These are phyloP conservation scores for Gliomastix tumulicola DNA, from an alignment of 2,329 filamentous ascomycete genomes.

Conservation along the genomic window DNA sequence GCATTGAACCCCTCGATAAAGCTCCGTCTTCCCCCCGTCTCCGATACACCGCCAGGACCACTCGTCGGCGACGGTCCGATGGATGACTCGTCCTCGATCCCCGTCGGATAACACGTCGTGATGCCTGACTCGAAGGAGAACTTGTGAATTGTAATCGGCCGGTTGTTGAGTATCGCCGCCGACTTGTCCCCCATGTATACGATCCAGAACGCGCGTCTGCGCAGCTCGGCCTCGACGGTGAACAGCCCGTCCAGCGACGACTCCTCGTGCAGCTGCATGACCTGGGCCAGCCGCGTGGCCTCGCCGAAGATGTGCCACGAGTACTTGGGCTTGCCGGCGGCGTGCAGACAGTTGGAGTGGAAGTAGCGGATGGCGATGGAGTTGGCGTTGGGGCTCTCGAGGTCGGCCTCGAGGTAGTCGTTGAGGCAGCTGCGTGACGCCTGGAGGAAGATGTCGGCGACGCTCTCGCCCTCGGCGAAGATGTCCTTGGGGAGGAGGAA, in stretches of 20 bases:
- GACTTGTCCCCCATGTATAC: conserved; percentile 32
- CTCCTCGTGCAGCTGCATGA: conserved; percentile 34
- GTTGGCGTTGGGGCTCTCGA: conserved; percentile 31
- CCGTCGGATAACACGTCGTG: conserved; percentile 23
- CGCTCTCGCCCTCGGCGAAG: conserved; percentile 26
- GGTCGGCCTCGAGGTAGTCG: conserved; percentile 30
- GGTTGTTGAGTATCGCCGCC: conserved; percentile 28
- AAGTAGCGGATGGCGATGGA: conserved; percentile 36
- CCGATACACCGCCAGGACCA: conserved; percentile 7
- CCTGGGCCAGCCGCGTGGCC: conserved; percentile 30
- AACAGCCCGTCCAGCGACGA: conserved; percentile 22
- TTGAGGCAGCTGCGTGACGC: conserved; percentile 28
- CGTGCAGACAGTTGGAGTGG: conserved; percentile 36
- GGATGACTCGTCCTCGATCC: conserved; percentile 16
- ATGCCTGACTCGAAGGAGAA: conserved; percentile 37
- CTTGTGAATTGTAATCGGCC: conserved; percentile 34
- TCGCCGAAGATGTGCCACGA: conserved; percentile 39
- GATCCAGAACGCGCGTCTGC: conserved; percentile 28
- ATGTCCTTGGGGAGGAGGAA: conserved; percentile 29
- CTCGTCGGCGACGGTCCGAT: conserved; percentile 9
- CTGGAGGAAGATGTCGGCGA: conserved; percentile 28
- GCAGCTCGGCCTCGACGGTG: conserved; percentile 28
- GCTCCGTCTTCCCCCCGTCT: conserved; percentile 9
- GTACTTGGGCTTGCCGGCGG: conserved; percentile 30
- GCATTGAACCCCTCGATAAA: conserved; percentile 33